Conservation (phyloP, 306 rosid species). For the Pterocarpus santalinus region DNA sequence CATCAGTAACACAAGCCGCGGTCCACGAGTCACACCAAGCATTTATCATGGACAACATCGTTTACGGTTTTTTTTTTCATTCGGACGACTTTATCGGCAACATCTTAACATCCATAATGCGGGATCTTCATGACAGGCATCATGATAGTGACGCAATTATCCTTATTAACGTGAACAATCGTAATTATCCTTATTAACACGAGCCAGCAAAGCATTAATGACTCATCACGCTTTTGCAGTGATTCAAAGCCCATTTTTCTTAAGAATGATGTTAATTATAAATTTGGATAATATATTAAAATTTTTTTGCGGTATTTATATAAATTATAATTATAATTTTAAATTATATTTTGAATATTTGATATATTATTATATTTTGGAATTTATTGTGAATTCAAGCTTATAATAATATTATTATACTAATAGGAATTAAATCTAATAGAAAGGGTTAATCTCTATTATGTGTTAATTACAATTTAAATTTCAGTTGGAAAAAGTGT, state of each 20-base stretch:
- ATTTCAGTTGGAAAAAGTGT: too few species aligned
- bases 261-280: too few species aligned
- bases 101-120: slow-evolving; percentile 23
- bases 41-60: slow-evolving; percentile 14
- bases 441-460: too few species aligned
- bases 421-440: too few species aligned
- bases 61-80: background rate
- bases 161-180: background rate
- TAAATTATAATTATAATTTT: too few species aligned
- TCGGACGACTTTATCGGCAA: slow-evolving; percentile 25
- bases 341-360: too few species aligned
- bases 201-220: background rate
- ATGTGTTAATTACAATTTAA: too few species aligned
- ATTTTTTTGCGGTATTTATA: too few species aligned
- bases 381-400: too few species aligned
- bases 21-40: slow-evolving; percentile 36
- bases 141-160: background rate
- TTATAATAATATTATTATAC: too few species aligned
- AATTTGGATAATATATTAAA: too few species aligned
- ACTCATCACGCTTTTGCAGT: background rate
- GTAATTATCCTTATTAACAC: background rate
- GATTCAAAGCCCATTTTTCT: background rate
- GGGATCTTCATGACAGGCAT: background rate
- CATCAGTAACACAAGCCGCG: background rate
- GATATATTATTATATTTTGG: too few species aligned